Conservation (phyloP, 1,139 yeast genomes). For the Trichomonascaceae sp. region DNA sequence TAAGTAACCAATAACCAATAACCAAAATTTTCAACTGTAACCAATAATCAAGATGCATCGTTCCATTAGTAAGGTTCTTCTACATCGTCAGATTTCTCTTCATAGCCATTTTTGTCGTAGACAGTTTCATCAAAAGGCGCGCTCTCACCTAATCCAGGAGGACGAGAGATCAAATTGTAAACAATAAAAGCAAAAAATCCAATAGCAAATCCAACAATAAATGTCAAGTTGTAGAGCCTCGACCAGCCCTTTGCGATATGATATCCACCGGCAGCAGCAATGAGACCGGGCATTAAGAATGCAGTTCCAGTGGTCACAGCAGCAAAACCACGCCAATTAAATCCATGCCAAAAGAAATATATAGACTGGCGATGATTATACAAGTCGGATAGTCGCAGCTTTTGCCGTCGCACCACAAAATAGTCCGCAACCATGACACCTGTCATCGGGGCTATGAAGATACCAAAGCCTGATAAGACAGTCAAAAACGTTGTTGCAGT, state of each 20-base stretch:
- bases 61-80: neutral
- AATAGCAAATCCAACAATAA: conserved; percentile 1
- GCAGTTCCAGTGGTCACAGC: conserved; percentile 38
- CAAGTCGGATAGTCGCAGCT: conserved; percentile 32
- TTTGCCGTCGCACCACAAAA: conserved; percentile 34
- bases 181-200: neutral
- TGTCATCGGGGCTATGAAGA: conserved; percentile 42
- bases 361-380: conserved; percentile 35
- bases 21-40: neutral
- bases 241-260: neutral
- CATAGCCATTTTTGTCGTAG: neutral
- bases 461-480: conserved; percentile 42
- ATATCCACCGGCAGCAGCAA: conserved; percentile 10
- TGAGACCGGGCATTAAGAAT: conserved; percentile 41
- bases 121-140: neutral
- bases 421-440: conserved; percentile 41
- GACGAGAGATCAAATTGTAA: neutral
- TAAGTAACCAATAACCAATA: neutral
- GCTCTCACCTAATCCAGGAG: neutral
- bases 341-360: conserved; percentile 36
- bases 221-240: conserved; percentile 1
- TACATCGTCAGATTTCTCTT: neutral
- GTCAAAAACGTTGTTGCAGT: conserved; percentile 40
- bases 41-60: neutral
- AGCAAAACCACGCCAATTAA: conserved; percentile 39